Conservation (phyloP, 1,284 basidiomycete genomes). For the Rugosomyces carneus region DNA sequence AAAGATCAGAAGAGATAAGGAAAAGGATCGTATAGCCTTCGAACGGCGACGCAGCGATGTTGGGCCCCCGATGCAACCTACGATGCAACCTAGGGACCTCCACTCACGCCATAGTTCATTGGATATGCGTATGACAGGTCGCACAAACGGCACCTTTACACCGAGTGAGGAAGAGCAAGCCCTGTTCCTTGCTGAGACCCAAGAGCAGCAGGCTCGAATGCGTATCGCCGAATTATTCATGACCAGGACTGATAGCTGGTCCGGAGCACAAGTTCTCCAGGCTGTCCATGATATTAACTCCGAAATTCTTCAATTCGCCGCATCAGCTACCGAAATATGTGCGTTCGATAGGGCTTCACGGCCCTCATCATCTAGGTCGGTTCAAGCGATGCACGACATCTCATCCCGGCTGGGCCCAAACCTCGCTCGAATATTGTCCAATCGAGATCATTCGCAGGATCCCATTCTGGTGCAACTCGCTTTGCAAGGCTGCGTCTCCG, state of each 20-base stretch:
- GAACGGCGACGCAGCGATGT: constrained; percentile 27
- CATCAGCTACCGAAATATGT: constrained; percentile 62
- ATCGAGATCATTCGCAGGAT: constrained; percentile 64
- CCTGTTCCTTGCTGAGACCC: constrained; percentile 25
- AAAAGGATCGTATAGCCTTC: constrained; percentile 26
- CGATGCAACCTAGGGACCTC: constrained; percentile 11
- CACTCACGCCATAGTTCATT: constrained; percentile 25
- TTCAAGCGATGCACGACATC: constrained; percentile 52
- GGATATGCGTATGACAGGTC: constrained; percentile 24
- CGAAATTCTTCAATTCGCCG: constrained; percentile 71
- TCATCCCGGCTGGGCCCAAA: constrained; percentile 53
- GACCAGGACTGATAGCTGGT: constrained; percentile 68
- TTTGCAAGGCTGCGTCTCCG: constrained; percentile 60
- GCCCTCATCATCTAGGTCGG: constrained; percentile 28
- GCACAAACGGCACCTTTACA: constrained; percentile 15
- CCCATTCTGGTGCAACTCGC: constrained; percentile 69
- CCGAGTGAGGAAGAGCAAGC: constrained; percentile 18
- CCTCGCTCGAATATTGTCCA: constrained; percentile 50
- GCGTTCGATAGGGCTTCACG: constrained; percentile 36
- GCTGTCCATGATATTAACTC: constrained; percentile 74
- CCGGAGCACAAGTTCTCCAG: constrained; percentile 69
- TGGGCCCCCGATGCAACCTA: constrained; percentile 19
- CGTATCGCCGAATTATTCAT: constrained; percentile 59
- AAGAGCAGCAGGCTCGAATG: constrained; percentile 45
- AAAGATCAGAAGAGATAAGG: constrained; percentile 39